Conservation (phyloP, 805 yeast genomes). For the Candida chauliodis region DNA sequence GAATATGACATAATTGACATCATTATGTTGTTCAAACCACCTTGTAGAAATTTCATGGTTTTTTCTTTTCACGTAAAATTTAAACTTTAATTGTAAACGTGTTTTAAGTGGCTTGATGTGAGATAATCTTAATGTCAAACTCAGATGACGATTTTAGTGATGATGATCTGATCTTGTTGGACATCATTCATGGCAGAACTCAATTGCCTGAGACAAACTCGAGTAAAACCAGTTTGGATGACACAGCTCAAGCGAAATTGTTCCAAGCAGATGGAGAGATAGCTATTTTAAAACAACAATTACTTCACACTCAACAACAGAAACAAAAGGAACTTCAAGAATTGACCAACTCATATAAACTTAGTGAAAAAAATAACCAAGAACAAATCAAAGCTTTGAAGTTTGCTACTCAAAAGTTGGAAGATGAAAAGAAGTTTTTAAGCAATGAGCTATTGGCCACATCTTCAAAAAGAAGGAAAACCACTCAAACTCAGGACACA, state of each 20-base stretch:
- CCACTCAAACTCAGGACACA: background rate
- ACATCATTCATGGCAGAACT: constrained; percentile 36
- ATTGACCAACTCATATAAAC: constrained; percentile 17
- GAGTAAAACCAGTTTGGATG: constrained; percentile 9
- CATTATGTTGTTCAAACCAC: too few relatives aligned
- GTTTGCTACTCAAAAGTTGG: constrained; percentile 32
- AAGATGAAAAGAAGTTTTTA: constrained; percentile 42
- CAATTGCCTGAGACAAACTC: constrained; percentile 10
- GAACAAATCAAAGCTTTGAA: constrained; percentile 30
- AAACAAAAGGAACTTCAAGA: constrained; percentile 34
- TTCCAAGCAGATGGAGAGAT: constrained; percentile 73
- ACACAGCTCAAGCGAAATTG: constrained; percentile 26
- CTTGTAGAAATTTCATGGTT: too few relatives aligned
- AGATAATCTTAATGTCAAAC: too few relatives aligned
- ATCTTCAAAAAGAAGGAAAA: constrained; percentile 19
- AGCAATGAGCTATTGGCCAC: constrained; percentile 33
- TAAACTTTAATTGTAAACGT: constrained; percentile 3
- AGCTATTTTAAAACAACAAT: constrained; percentile 67
- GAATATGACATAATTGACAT: too few relatives aligned
- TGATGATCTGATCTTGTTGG: constrained; percentile 44
- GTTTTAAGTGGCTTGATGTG: too few relatives aligned
- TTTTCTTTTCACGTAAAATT: too few relatives aligned
- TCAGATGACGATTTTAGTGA: constrained; percentile 19
- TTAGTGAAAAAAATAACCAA: constrained; percentile 18
- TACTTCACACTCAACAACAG: constrained; percentile 43